Percentiles rank a stretch among this genome's conserved stretches.
Conservation (phyloP, 148 eudicot genomes). For the Dysphania ambrosioides region DNA sequence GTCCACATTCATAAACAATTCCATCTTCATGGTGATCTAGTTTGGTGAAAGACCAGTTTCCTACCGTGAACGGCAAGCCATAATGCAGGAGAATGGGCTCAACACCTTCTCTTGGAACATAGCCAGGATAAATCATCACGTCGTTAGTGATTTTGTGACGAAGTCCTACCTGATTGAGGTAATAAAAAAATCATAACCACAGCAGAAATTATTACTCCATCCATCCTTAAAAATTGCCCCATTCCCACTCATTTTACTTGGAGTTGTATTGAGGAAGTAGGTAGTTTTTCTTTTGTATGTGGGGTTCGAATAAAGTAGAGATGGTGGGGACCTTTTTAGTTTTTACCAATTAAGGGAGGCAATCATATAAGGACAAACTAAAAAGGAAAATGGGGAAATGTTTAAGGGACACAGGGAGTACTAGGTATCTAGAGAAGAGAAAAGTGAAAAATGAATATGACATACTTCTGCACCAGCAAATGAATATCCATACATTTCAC, state of each 20-base stretch:
- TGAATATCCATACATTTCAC: conserved; percentile 99
- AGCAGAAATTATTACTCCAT: neutral
- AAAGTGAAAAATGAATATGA: conserved; percentile 4
- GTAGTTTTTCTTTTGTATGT: no score
- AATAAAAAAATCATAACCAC: conserved; percentile 21
- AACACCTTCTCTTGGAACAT: conserved; percentile 64
- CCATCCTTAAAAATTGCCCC: no score
- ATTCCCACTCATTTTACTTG: no score
- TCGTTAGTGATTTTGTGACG: conserved; percentile 85
- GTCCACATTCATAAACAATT: conserved; percentile 85
- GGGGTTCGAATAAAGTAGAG: no score
- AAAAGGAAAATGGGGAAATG: no score
- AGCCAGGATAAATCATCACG: conserved; percentile 95
- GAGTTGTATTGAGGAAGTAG: no score
- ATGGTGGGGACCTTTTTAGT: no score
- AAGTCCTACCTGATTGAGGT: conserved; percentile 74
- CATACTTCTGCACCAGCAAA: conserved; percentile 92
- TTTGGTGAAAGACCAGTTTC: conserved; percentile 95
- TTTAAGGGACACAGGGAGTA: no score
- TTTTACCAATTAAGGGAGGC: no score
- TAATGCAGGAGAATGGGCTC: conserved; percentile 94
- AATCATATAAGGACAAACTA: no score
- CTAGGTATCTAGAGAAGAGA: conserved; percentile 1
- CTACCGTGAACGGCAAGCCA: conserved; percentile 81
- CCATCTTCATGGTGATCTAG: conserved; percentile 75